Conservation (phyloP, 2,329 filamentous ascomycete species). For the Nothopassalora personata region DNA sequence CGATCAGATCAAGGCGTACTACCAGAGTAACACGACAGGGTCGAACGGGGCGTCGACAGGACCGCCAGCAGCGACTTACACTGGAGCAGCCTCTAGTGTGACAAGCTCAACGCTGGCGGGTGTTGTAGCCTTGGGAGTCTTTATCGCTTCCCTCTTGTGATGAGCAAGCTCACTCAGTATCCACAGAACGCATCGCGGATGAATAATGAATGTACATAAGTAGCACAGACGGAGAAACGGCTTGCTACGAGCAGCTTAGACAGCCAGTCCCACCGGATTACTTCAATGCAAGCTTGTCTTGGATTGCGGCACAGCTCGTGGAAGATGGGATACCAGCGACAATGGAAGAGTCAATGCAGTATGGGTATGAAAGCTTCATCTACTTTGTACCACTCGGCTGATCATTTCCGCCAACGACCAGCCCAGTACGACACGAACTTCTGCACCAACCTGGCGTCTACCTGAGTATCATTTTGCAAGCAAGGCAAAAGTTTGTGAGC, state of each 20-base stretch:
- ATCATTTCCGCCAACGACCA: too few species aligned
- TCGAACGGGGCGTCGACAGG: conserved; percentile 5
- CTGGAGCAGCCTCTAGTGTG: neutral
- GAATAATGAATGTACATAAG: neutral
- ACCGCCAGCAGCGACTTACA: neutral
- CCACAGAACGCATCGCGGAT: neutral
- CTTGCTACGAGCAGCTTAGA: neutral
- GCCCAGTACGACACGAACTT: too few species aligned
- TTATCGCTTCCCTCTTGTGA: neutral
- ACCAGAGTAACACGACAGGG: neutral
- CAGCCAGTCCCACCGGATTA: too few species aligned
- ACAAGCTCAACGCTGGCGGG: neutral
- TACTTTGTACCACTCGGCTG: too few species aligned
- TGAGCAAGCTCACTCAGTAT: neutral
- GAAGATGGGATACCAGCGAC: too few species aligned
- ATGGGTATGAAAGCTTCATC: too few species aligned
- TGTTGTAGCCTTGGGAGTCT: neutral
- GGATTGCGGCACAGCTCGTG: too few species aligned
- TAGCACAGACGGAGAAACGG: neutral
- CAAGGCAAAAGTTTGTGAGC: too few species aligned
- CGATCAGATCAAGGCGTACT: conserved; percentile 10
- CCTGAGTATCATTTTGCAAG: too few species aligned
- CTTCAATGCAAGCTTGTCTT: too few species aligned
- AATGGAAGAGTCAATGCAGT: too few species aligned
- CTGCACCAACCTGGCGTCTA: too few species aligned